Evolutionary conservation across 2,329 filamentous ascomycete genomes (phyloP), one percentile per base, ranked within the genome.

Genomic region (Fusarium haematococcum): DNA sequence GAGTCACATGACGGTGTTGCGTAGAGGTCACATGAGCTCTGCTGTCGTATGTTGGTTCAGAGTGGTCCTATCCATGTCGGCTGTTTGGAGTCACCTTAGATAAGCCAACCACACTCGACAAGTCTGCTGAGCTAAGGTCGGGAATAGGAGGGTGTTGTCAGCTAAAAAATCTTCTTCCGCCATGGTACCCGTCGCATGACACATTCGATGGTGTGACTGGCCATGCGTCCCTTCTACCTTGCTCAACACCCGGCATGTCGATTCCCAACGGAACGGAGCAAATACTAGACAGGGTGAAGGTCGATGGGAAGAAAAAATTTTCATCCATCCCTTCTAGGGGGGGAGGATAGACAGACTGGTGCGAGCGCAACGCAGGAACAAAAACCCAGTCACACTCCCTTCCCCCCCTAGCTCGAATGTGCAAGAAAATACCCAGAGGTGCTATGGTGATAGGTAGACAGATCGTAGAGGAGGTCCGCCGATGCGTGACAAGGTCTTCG

Each of bases 1-100:
- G 52, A 63, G 73, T 78, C 79, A 78, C 78, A 78, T 78, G 77
- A 80, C 69, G 68, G 30, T 59, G 27, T 33, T 52, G 43, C 16
- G 45, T 60, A 20, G 32, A 65, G 67, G 69, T 75, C 73, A 75
- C 69, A 75, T 75, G 73, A 70, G 62, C 71, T 45, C 23, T 33
- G 37, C 45, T 25, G 63, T 73, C 72, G 72, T 75, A 75, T 63
- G 73, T 74, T 66, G 61, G 60, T 39, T 73, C 50, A 62, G 35
- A 35, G 56, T 52, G 41, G 45, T 64, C 67, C 50, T 58, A 56
- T 37, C 30, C 20, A 52, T 35, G 48, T 45, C 60, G 60, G 61
- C 25, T 45, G 56, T 60, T 48, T 27, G 14, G 11, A 60, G 25
- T 23, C 57, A 58, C 65, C 41, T 52, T 67, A 63, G 69, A 63